Base-by-base conservation (phyloP, 495 filamentous ascomycete species). In the Neurospora africana region DNA sequence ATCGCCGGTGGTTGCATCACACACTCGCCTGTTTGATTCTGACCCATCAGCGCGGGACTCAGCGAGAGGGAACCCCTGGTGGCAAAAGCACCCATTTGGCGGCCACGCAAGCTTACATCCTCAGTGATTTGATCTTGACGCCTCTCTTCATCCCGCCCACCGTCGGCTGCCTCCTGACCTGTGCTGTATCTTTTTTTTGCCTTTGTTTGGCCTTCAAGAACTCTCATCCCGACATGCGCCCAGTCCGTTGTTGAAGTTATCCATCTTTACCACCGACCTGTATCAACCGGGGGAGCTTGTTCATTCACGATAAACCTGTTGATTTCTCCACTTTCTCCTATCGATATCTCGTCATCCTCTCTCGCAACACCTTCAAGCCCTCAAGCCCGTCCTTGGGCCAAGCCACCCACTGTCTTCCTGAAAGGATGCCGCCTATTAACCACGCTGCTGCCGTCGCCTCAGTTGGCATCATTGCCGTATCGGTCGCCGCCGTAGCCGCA, bases 391-490 rank as follows among this genome's bases (percentile, higher is more conserved):
- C 15, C 27, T 33, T 71, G 30, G 33, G 30, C 17, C 33, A 21
- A 67, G 33, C n/a, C 58, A 41, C 68, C 35, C 41, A 39, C 6
- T 30, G 21, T 30, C 40, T 33, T 70, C 13, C 13, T 44, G 37
- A 40, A 79, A 69, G 70, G 53, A 82, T 82, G 80, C 81, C 81
- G 9, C 80, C 84, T 75, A 79, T 82, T 84, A 86, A 86, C 79
- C 83, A 85, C 68, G 76, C 82, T 75, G 76, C 82, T 75, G 78
- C 75, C 30, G 68, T 83, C 61, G 77, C 83, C 70, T 79, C 84
- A 95, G 93, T 90, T 76, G 87, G 93, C 78, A 90, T 95, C 19
- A 88, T 95, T 76, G 91, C 88, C 73, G 86, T 92, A 17, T 88
- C 90, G 47, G 88, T 94, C 30, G 86, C 93, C 40, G 89, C 93